Percentiles rank a stretch among this genome's conserved stretches.
phyloP scores from a whole-genome alignment of 108 stramenopile genomes.

The Discostella pseudostelligera region DNA sequence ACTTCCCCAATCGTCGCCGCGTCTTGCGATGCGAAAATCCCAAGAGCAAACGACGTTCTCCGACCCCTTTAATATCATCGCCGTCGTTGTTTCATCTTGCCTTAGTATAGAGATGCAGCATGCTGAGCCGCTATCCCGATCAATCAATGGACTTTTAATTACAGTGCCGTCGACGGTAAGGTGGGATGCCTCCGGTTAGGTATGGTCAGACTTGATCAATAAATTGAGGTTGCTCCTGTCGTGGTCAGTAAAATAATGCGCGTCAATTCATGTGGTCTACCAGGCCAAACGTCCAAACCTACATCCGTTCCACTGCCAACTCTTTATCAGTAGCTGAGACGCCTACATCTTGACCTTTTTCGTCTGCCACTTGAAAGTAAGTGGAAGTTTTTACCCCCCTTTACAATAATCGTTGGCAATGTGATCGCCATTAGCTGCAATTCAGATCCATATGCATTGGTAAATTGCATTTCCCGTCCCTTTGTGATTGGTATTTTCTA shows the following conservation, averaged over 20 bases:
- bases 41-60: conserved; percentile 25
- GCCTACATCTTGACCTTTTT: background rate
- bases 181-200: conserved; percentile 31
- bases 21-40: conserved; percentile 49
- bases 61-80: background rate
- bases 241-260: conserved; percentile 5
- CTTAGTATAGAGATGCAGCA: conserved; percentile 45
- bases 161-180: conserved; percentile 6
- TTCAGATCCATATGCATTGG: conserved; percentile 37
- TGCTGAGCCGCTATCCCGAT: conserved; percentile 44
- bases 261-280: conserved; percentile 28
- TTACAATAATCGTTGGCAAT: conserved; percentile 16
- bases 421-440: conserved; percentile 25
- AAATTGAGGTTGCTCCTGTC: background rate
- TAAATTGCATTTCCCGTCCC: conserved; percentile 5
- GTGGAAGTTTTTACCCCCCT: conserved; percentile 45
- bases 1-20: background rate
- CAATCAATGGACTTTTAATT: conserved; percentile 11
- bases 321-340: too few relatives aligned
- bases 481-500: background rate
- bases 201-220: conserved; percentile 10
- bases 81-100: conserved; percentile 5
- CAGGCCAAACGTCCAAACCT: conserved; percentile 37
- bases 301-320: background rate
- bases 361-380: conserved; percentile 18